Evolutionary conservation across 1,139 yeast genomes (phyloP), one percentile per base, ranked within the genome.

Genomic region (Blastobotrys proliferans): DNA sequence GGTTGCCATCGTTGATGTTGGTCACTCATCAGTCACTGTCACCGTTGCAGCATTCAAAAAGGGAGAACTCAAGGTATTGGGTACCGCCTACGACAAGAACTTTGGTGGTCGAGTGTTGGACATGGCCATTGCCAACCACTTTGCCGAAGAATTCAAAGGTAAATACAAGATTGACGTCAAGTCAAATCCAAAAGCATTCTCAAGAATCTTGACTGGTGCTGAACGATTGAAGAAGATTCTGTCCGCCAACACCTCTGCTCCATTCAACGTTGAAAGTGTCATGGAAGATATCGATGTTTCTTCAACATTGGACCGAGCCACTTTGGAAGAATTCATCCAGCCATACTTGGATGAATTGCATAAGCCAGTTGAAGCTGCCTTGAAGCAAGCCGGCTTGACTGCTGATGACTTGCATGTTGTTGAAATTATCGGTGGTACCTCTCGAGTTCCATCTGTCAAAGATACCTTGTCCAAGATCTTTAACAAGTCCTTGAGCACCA

Each of bases 41-140:
- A 74, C 94, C 51, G 76, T 92, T 60, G 95, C 88, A 49, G 83
- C 95, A 48, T 81, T 92, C 70, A 88, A 87, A 77, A 88, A 82
- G 73, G 98, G 98, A 63, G 97, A 92, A 73, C 79, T 90, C 70
- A 88, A 87, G 74, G 77, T 92, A 46, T 73, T 92, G 61, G 95
- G 95, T 58, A 78, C 95, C 50, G 94, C 95, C 60, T 85, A 79
- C 64, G 96, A 90, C 72, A 86, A 87, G 71, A 88, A 87, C 73
- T 92, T 92, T 60, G 99, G 99, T 76, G 98, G 99, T 68, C 84
- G 99, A 73, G 87, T 88, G 66, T 82, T 94, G 51, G 98, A 92
- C 70, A 74, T 73, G 61, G 96, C 95, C 53, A 86, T 92, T 62
- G 90, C 97, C 56, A 81, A 87, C 69, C 94, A 88, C 70, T 90